Base-by-base conservation (phyloP, 352 stramenopile genomes). In the Phytophthora megakarya region DNA sequence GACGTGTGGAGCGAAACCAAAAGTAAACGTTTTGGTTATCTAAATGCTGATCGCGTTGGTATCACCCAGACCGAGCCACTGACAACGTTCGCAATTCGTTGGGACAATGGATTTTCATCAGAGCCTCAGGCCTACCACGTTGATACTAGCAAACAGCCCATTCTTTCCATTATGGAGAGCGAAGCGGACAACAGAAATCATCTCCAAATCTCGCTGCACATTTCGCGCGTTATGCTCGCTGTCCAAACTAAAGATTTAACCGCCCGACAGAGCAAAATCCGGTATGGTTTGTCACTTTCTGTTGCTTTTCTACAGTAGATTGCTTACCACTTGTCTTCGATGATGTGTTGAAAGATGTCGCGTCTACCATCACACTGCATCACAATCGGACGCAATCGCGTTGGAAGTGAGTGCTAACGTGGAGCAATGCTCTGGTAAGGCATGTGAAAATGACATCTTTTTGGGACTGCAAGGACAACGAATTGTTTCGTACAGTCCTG, bases 381-480 rank as follows among this genome's bases (percentile, higher is more conserved):
- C 56, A 30, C 40, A 33, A 57, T 52, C 54, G 3, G 47, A 39
- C 6, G n/a, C 47, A 19, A 43, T 64, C 8, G 58, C 73, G 5
- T 54, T 89, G 19, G 75, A 88, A 71, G 61, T 72, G 16, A 71
- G 52, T 30, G 52, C 42, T 16, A 32, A 33, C 12, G 61, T 89
- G 8, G 79, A 90, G 39, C 52, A 75, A 15, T 90, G 81, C 30
- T 39, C 44, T 35, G 55, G 46, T 8, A 11, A 39, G 13, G 59
- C 61, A 30, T 89, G 79, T 33, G 46, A 76, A 4, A 51, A 70
- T 33, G 82, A 49, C 5, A 69, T 89, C 40, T 91, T 88, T 21
- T 25, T 81, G 9, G 78, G 80, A 9, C 39, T 84, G 4, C 73
- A 77, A 28, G 67, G 46, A 18, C 72, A 84, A 28, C 61, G 67